Conservation (phyloP, 106 monocot species). For the Apostasia ramifera region DNA sequence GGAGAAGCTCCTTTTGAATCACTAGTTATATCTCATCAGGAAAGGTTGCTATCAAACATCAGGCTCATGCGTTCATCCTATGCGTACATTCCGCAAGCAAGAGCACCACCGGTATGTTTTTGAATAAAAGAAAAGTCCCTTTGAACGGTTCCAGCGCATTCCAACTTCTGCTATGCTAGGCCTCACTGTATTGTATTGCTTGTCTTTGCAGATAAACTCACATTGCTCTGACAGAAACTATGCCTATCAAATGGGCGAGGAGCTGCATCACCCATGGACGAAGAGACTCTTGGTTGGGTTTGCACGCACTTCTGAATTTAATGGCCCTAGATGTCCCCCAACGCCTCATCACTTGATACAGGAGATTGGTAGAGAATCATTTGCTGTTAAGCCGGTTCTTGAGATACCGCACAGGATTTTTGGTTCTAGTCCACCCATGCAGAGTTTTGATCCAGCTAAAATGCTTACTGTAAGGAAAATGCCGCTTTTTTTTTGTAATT, state of each 20-base stretch:
- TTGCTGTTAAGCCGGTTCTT: constrained; percentile 38
- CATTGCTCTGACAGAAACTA: constrained; percentile 73
- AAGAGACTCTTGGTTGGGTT: constrained; percentile 79
- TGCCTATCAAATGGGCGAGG: constrained; percentile 63
- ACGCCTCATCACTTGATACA: constrained; percentile 66
- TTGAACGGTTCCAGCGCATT: background rate
- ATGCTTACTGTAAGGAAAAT: constrained; percentile 78
- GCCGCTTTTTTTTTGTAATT: background rate
- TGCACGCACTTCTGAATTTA: constrained; percentile 85
- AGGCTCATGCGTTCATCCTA: constrained; percentile 68
- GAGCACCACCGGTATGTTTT: constrained; percentile 80
- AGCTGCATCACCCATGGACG: constrained; percentile 83
- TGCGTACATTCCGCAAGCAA: constrained; percentile 75
- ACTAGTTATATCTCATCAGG: constrained; percentile 62
- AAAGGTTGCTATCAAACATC: constrained; percentile 63
- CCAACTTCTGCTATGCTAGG: background rate
- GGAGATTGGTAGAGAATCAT: constrained; percentile 51
- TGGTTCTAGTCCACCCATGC: constrained; percentile 90
- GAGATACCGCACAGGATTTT: constrained; percentile 74
- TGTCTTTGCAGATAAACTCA: constrained; percentile 60
- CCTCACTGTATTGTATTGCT: background rate
- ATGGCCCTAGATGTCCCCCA: constrained; percentile 67
- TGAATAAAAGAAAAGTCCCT: background rate
- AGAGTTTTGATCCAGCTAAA: constrained; percentile 89
- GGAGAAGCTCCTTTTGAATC: constrained; percentile 51